Evolutionary conservation across 2,329 filamentous ascomycete species (phyloP).

Genomic region (Calonectria hawksworthii): DNA sequence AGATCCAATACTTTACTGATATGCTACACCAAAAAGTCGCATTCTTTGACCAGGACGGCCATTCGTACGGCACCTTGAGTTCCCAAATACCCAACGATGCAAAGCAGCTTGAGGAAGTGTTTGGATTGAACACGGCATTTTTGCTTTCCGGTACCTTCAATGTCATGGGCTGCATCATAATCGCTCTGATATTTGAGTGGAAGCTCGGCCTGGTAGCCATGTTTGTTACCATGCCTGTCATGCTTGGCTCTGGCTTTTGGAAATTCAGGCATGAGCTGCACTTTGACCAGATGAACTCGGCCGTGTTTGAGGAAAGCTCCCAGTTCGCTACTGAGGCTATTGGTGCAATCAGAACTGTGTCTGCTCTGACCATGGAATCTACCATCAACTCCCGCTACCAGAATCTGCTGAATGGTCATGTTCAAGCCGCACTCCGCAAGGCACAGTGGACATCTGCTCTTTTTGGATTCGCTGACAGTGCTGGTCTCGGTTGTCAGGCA

Average conservation of each 20-base stretch:
- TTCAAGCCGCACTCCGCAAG: constrained; percentile 48
- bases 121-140: constrained; percentile 50
- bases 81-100: constrained; percentile 47
- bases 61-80: constrained; percentile 47
- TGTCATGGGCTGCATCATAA: constrained; percentile 46
- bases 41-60: constrained; percentile 49
- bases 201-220: constrained; percentile 55
- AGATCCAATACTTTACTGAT: constrained; percentile 46
- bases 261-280: constrained; percentile 63
- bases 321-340: constrained; percentile 75
- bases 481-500: constrained; percentile 56
- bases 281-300: constrained; percentile 70
- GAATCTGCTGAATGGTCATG: constrained; percentile 52
- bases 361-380: constrained; percentile 71
- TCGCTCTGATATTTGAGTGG: constrained; percentile 52
- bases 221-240: constrained; percentile 51
- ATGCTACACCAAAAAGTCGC: constrained; percentile 47
- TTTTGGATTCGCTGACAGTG: constrained; percentile 57
- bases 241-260: constrained; percentile 52
- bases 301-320: constrained; percentile 71
- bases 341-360: constrained; percentile 73
- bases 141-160: constrained; percentile 47
- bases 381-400: constrained; percentile 60
- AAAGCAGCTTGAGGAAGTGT: constrained; percentile 49
- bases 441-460: constrained; percentile 50